Evolutionary conservation across 805 yeast genomes (phyloP), one percentile per base, ranked within the genome.

Genomic region (Danielia reshetovae): DNA sequence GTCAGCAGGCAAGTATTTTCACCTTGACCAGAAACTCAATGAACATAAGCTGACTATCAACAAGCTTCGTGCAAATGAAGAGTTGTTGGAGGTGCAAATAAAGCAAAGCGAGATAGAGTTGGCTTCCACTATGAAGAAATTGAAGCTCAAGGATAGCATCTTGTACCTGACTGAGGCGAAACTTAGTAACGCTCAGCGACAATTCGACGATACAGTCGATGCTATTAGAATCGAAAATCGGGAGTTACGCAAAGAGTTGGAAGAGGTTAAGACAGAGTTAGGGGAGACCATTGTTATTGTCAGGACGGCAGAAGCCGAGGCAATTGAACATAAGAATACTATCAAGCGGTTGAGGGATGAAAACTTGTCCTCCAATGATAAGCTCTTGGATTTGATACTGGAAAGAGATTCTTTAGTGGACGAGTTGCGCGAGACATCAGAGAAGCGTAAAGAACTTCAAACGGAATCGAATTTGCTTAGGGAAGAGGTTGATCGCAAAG

Each of bases 41-140:
- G 49, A 49, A 22, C 39, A 52, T 14, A 38, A 44, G 18, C 47
- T 36, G 29, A n/a, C 28, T 5, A 46, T 40, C 11, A 40, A 40
- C 14, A 45, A 38, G 24, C 34, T 49, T 26, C 16, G 26, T 2
- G 48, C 46, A 14, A 44, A 44, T 25, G 59, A 54, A 38, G 54
- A 52, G 25, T 27, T 54, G 3, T 35, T 54, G 17, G 33, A 30
- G 2, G 16, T 35, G 12, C 39, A 26, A 12, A 17, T 23, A 12
- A 7, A 29, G 18, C 29, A 34, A 9, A 14, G 11, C 11, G 18
- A 27, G 9, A 17, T 18, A 12, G 31, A 28, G 24, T 14, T 28
- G 11, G 31, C 31, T 5, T 18, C 24, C 10, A 24, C 29, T 5
- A 40, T 36, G 13, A 24, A 29, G 11, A 35, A 34, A 23, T 26